These are phyloP conservation scores for Colletotrichum agaves DNA, from an alignment of 2,329 filamentous ascomycete species.

Conservation along the genomic window DNA sequence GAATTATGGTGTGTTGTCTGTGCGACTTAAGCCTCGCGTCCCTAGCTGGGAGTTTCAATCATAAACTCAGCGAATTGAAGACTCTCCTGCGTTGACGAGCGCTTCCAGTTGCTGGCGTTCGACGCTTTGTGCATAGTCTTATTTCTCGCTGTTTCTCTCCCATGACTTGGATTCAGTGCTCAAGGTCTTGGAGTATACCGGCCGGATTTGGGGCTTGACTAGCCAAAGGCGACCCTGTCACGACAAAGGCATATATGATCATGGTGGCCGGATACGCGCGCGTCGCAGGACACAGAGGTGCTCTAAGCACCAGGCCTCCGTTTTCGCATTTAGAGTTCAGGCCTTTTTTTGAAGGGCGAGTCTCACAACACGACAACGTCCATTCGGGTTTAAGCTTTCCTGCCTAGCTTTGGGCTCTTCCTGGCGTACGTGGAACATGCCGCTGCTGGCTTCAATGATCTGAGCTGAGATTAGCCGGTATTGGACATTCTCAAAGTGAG, in stretches of 20 bases:
- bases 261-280: background rate
- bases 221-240: no score
- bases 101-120: background rate
- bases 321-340: conserved; percentile 12
- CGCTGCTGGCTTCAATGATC: background rate
- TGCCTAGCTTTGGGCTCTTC: background rate
- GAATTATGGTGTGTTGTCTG: conserved; percentile 20
- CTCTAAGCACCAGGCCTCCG: background rate
- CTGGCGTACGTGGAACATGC: background rate
- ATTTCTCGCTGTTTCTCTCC: background rate
- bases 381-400: conserved; percentile 13
- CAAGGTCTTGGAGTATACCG: no score
- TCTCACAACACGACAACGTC: no score
- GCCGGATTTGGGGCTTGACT: no score
- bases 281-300: background rate
- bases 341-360: background rate
- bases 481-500: conserved; percentile 9
- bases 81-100: background rate
- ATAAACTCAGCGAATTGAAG: conserved; percentile 9
- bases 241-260: background rate
- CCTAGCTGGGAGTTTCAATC: conserved; percentile 16
- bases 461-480: background rate
- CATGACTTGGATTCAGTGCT: no score
- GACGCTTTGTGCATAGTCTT: background rate
- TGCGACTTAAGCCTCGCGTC: conserved; percentile 21